phyloP scores from a whole-genome alignment of 257 asterid genomes.

The Gentiana straminea region DNA sequence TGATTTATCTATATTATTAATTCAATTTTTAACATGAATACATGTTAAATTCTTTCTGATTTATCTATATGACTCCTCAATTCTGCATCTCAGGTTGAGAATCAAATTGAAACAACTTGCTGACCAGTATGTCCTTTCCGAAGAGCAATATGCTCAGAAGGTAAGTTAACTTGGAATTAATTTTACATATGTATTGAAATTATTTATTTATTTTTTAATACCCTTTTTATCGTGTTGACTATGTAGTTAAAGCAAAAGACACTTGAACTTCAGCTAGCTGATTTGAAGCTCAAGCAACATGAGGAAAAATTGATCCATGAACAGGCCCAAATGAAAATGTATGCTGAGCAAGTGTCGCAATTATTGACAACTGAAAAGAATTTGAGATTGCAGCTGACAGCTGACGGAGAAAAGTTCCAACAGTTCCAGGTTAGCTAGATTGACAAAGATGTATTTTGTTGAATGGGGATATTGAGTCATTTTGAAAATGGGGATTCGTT shows the following conservation, averaged over 20 bases:
- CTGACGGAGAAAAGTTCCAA: slow-evolving; percentile 97
- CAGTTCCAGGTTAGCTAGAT: slow-evolving; percentile 69
- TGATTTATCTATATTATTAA: no score
- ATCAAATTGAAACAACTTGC: slow-evolving; percentile 68
- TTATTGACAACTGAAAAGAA: slow-evolving; percentile 84
- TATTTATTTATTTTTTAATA: neutral
- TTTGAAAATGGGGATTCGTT: neutral
- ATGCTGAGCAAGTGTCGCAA: slow-evolving; percentile 86
- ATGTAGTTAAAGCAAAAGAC: slow-evolving; percentile 86
- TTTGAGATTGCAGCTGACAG: slow-evolving; percentile 83
- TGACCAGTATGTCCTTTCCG: slow-evolving; percentile 78
- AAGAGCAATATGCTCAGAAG: slow-evolving; percentile 82
- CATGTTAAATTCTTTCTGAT: no score
- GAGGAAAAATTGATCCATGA: slow-evolving; percentile 79
- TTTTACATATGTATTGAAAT: neutral
- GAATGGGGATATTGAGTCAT: neutral
- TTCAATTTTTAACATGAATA: no score
- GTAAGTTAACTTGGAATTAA: slow-evolving; percentile 21
- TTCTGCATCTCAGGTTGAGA: slow-evolving; percentile 58
- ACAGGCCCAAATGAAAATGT: slow-evolving; percentile 80
- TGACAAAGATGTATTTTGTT: neutral
- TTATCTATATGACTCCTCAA: slow-evolving; percentile 2
- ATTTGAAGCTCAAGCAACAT: slow-evolving; percentile 76
- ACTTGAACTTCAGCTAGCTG: slow-evolving; percentile 89
- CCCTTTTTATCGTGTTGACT: slow-evolving; percentile 10